Conservation (phyloP, 2,329 filamentous ascomycete species). For the Polychaeton citri region DNA sequence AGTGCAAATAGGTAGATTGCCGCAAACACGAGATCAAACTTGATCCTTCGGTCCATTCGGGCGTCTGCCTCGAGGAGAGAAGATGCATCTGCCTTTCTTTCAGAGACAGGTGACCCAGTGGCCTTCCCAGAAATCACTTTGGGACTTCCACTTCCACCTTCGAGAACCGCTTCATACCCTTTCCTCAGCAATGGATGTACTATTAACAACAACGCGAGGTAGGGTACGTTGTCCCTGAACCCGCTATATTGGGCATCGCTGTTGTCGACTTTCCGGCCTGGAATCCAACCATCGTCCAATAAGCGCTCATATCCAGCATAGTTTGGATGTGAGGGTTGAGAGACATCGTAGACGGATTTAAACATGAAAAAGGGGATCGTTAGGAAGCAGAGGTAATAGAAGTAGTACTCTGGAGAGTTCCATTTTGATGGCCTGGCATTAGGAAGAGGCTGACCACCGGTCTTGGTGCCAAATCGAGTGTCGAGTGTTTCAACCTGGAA, state of each 20-base stretch:
- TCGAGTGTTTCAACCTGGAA: conserved; percentile 57
- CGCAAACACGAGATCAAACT: conserved; percentile 75
- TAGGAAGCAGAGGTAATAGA: conserved; percentile 61
- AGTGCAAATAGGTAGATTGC: conserved; percentile 63
- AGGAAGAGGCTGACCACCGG: conserved; percentile 21
- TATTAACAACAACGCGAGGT: conserved; percentile 58
- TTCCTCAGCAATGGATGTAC: conserved; percentile 69
- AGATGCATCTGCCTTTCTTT: conserved; percentile 11
- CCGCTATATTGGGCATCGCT: conserved; percentile 78
- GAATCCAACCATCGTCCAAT: conserved; percentile 78
- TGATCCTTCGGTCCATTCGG: conserved; percentile 50
- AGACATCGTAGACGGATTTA: conserved; percentile 76
- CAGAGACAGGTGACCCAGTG: neutral
- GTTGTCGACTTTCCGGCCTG: conserved; percentile 81
- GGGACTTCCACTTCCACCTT: conserved; percentile 15
- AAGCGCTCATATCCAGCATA: conserved; percentile 60
- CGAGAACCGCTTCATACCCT: conserved; percentile 47
- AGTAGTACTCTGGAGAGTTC: conserved; percentile 71
- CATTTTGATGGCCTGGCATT: conserved; percentile 56
- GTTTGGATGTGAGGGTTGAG: conserved; percentile 70
- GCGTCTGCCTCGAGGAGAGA: conserved; percentile 34
- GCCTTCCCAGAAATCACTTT: neutral
- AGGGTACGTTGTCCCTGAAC: conserved; percentile 77
- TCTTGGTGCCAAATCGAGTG: conserved; percentile 57
- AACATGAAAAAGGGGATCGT: conserved; percentile 70